Base-by-base conservation (phyloP, 495 filamentous ascomycete genomes). In the Hypoxylon fuscum region DNA sequence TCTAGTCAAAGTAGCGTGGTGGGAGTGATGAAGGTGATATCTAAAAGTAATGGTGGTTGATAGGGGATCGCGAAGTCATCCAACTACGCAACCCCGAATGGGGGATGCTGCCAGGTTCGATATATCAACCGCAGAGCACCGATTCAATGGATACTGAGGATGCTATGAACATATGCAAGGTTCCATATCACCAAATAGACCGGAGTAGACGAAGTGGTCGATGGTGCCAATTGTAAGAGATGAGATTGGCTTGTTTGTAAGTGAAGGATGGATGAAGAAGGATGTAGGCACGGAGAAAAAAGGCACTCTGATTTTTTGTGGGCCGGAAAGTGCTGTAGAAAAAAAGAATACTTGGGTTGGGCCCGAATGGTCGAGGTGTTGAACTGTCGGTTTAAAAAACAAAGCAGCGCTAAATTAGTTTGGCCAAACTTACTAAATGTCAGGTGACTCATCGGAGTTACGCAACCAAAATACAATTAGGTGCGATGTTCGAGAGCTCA, bases 231-330 rank as follows among this genome's bases (percentile, higher is more conserved):
- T 3, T 27, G 25, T 27, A 8, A 27, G 35, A 15, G 35, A 17
- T 62, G 44, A 35, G 41, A 60, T 40, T 41, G 43, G 50, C 45
- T 53, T 62, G 57, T 56, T 55, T 51, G 45, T 62, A 41, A 20
- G 40, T 37, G 51, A 29, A 59, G 38, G 40, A 41, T 42, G 51
- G 27, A 32, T 27, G 44, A 10, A 34, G 47, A 23, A 53, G 54
- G 59, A 63, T 68, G 53, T 68, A 68, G 40, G 53, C 42, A 10
- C 15, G 31, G 47, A 61, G 55, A 59, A 63, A 68, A 55, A 34
- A 55, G 6, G 12, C 25, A 49, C 11, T 17, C 34, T 3, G 2
- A 17, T 22, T 27, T 50, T 55, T 49, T 48, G 64, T 62, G 58
- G 58, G 53, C 41, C 57, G 10, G 17, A 9, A 22, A 18, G 60